These are phyloP conservation scores for Raddia distichophylla DNA, from an alignment of 176 grass and related monocot species.

Conservation along the genomic window DNA sequence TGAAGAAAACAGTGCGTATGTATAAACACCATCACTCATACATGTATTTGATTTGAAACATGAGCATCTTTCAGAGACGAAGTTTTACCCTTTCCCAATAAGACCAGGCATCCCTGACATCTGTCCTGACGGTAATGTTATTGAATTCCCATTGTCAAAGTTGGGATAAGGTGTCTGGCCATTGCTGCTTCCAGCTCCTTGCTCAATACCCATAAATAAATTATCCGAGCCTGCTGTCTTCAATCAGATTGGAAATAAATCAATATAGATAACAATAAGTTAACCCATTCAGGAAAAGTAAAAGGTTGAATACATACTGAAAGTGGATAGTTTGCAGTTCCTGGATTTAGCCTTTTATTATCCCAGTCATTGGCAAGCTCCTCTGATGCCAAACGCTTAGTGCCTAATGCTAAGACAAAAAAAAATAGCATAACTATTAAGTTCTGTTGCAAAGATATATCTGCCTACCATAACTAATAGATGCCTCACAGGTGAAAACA, in stretches of 20 bases:
- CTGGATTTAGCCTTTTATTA: conserved; percentile 90
- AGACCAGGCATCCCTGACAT: conserved; percentile 56
- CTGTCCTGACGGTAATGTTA: conserved; percentile 53
- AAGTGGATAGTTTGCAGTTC: conserved; percentile 61
- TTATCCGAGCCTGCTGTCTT: conserved; percentile 46
- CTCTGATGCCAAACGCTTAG: conserved; percentile 83
- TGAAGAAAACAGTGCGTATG: conserved; percentile 12
- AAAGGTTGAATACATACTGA: conserved; percentile 47
- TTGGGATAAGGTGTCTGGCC: conserved; percentile 52
- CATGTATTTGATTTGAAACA: conserved; percentile 12
- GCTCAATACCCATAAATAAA: conserved; percentile 55
- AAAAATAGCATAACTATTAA: conserved; percentile 11
- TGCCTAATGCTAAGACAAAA: conserved; percentile 72
- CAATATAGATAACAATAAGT: conserved; percentile 27
- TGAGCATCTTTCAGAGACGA: conserved; percentile 27
- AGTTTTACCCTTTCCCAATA: conserved; percentile 78
- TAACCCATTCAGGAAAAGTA: background rate
- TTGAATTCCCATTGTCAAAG: conserved; percentile 59
- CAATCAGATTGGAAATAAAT: conserved; percentile 39
- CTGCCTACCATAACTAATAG: background rate
- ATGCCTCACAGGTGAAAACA: background rate
- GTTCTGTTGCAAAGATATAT: background rate
- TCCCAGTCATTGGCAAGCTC: conserved; percentile 81
- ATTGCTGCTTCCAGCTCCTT: conserved; percentile 58
- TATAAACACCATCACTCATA: conserved; percentile 22